Evolutionary conservation across 1,284 basidiomycete species (phyloP).

Genomic region (Bondarzewia mesenterica): DNA sequence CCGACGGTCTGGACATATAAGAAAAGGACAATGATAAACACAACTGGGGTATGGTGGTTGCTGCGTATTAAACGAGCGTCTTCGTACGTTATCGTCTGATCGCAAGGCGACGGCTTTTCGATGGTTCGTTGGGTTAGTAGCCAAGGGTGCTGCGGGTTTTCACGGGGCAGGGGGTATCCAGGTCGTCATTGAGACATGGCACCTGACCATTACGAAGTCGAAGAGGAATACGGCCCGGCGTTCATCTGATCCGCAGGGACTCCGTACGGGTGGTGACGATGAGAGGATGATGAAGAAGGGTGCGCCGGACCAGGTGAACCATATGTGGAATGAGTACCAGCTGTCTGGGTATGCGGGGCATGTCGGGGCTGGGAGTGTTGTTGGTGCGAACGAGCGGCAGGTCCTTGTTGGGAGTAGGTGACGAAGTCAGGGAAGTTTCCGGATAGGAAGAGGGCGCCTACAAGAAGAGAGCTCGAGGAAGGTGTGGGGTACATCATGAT

Average conservation of each 20-base stretch:
- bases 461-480: constrained; percentile 46
- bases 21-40: too few species aligned
- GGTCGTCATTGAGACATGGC: too few species aligned
- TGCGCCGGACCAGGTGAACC: neutral
- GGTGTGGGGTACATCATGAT: constrained; percentile 52
- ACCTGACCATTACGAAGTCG: neutral
- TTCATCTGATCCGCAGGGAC: neutral
- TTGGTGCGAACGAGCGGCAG: constrained; percentile 1
- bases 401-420: constrained; percentile 2
- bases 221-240: neutral
- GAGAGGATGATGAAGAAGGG: neutral
- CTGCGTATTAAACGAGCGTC: too few species aligned
- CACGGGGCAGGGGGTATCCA: too few species aligned
- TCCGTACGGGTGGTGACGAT: constrained; percentile 1
- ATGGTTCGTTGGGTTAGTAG: too few species aligned
- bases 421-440: constrained; percentile 44
- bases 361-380: constrained; percentile 7
- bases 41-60: too few species aligned
- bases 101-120: too few species aligned
- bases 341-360: constrained; percentile 9
- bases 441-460: constrained; percentile 48
- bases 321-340: neutral
- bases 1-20: too few species aligned
- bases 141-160: too few species aligned
- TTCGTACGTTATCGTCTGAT: too few species aligned